phyloP scores from a whole-genome alignment of 1,284 basidiomycete species.

The Naganishia sp. region DNA sequence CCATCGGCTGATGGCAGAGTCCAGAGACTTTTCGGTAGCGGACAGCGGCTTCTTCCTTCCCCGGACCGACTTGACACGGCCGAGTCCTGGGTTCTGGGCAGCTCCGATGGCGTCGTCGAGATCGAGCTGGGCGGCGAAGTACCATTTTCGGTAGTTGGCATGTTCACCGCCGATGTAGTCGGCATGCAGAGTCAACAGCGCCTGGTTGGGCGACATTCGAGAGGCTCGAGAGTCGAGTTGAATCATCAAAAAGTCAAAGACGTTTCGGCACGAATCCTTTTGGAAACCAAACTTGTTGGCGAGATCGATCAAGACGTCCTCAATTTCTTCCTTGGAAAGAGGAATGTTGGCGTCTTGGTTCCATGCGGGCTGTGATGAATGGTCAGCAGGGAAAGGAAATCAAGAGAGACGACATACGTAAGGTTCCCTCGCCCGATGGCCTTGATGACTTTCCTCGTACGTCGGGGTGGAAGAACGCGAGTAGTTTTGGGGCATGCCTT shows the following conservation, averaged over 20 bases:
- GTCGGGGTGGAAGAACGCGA: constrained; percentile 54
- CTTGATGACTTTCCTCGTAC: constrained; percentile 58
- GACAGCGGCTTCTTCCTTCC: constrained; percentile 55
- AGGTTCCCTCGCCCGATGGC: constrained; percentile 61
- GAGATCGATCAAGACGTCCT: constrained; percentile 96
- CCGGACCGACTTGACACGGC: constrained; percentile 79
- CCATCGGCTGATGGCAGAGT: constrained; percentile 88
- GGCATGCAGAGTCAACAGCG: constrained; percentile 90
- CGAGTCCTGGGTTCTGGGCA: constrained; percentile 85
- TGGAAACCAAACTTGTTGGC: constrained; percentile 99
- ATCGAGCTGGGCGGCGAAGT: constrained; percentile 98
- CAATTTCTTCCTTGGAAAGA: constrained; percentile 96
- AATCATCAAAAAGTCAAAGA: constrained; percentile 98
- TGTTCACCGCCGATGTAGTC: constrained; percentile 98
- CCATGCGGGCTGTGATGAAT: constrained; percentile 82
- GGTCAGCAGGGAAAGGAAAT: constrained; percentile 55
- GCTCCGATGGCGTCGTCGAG: constrained; percentile 96
- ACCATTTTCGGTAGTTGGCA: constrained; percentile 98
- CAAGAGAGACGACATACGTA: constrained; percentile 56
- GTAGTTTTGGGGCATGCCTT: constrained; percentile 42
- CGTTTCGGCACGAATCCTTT: constrained; percentile 69
- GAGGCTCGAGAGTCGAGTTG: constrained; percentile 92
- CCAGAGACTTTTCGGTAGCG: constrained; percentile 76
- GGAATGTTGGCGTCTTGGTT: constrained; percentile 87
- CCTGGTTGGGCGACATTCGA: constrained; percentile 97